Percentiles rank a stretch among this genome's conserved stretches.
phyloP scores from a whole-genome alignment of 129 eudicot genomes.

The Centrapalus pauciflorus region DNA sequence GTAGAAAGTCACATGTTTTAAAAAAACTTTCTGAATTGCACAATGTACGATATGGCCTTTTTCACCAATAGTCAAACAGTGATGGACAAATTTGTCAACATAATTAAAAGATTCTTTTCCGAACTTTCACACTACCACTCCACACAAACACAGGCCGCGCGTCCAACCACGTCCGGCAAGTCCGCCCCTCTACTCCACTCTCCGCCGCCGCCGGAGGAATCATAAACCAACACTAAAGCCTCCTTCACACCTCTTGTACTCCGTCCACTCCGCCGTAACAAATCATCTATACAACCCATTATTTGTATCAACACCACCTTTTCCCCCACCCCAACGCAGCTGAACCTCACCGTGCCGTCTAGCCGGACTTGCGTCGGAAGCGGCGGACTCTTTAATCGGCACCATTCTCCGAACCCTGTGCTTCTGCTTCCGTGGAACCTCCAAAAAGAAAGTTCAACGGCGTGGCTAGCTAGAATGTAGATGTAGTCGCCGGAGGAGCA shows the following conservation, averaged over 20 bases:
- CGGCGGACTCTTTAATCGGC: constrained; percentile 68
- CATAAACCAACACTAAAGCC: constrained; percentile 76
- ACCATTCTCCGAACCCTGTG: constrained; percentile 63
- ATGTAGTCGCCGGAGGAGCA: constrained; percentile 48
- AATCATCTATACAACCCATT: constrained; percentile 76
- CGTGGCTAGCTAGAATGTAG: constrained; percentile 71
- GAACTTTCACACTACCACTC: constrained; percentile 43
- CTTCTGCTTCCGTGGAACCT: constrained; percentile 40
- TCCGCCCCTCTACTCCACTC: constrained; percentile 79
- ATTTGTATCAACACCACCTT: constrained; percentile 76
- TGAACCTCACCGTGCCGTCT: constrained; percentile 73
- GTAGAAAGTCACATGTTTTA: not conserved
- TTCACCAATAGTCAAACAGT: not conserved
- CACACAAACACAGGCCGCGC: constrained; percentile 79
- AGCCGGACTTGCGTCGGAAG: constrained; percentile 64
- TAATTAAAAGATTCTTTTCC: not conserved
- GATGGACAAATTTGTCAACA: not conserved
- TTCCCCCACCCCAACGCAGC: constrained; percentile 73
- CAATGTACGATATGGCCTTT: not conserved
- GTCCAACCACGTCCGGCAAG: constrained; percentile 67
- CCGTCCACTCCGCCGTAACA: constrained; percentile 72
- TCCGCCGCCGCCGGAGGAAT: constrained; percentile 32
- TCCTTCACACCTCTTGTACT: constrained; percentile 59
- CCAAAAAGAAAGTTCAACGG: constrained; percentile 91
- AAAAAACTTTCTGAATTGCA: not conserved